A percentile compares a stretch with the other conserved stretches of the same genome.
Conservation (phyloP, 169 alveolate genomes). For the Plasmodium malariae region DNA sequence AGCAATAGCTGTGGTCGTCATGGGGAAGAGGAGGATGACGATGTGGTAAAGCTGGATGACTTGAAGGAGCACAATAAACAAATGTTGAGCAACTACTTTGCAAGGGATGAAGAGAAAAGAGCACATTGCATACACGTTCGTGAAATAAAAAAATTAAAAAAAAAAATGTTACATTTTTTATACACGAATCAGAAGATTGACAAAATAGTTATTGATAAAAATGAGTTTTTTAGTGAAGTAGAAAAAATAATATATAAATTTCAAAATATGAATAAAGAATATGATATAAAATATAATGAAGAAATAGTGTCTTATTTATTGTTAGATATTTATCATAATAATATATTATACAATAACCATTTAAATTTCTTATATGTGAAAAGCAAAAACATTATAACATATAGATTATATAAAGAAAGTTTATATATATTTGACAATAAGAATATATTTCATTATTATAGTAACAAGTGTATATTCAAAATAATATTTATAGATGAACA, state of each 20-base stretch:
- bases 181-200: conserved; percentile 34
- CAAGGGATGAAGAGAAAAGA: neutral
- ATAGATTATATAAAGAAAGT: conserved; percentile 23
- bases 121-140: neutral
- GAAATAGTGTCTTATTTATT: conserved; percentile 39
- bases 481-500: conserved; percentile 43
- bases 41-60: no score
- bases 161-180: conserved; percentile 21
- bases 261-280: conserved; percentile 23
- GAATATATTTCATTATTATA: conserved; percentile 68
- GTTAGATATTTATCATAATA: conserved; percentile 55
- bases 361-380: conserved; percentile 19
- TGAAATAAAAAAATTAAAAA: conserved; percentile 48
- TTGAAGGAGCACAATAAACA: no score
- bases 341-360: conserved; percentile 40
- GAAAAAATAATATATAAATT: conserved; percentile 45
- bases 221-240: conserved; percentile 37
- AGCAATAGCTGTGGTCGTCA: no score
- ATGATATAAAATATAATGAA: conserved; percentile 32
- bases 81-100: neutral
- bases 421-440: conserved; percentile 58
- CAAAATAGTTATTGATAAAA: conserved; percentile 35
- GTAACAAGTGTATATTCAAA: conserved; percentile 56
- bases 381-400: conserved; percentile 61
- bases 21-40: no score